phyloP scores from a whole-genome alignment of 306 rosid genomes.

The Gastrolobium villosum region DNA sequence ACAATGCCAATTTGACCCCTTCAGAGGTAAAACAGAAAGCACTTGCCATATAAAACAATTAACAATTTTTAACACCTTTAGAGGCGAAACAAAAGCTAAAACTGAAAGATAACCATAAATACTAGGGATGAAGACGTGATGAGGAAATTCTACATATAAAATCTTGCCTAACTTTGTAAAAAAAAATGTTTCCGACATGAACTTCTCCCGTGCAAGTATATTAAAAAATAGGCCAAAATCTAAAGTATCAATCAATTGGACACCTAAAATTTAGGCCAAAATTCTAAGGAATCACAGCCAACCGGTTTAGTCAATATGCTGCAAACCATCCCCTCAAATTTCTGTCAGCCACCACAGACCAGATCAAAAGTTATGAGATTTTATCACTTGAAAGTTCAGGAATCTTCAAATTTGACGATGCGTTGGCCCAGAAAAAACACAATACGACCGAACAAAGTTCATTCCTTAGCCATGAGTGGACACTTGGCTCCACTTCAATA shows the following conservation, averaged over 20 bases:
- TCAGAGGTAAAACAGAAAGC: slow-evolving; percentile 4
- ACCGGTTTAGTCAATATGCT: slow-evolving; percentile 57
- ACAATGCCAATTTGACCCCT: background rate
- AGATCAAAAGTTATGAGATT: slow-evolving; percentile 52
- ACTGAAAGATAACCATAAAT: background rate
- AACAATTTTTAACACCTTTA: background rate
- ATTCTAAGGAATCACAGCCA: slow-evolving; percentile 45
- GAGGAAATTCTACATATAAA: slow-evolving; percentile 10
- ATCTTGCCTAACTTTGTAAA: background rate
- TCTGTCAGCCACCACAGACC: slow-evolving; percentile 64
- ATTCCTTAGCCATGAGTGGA: slow-evolving; percentile 87
- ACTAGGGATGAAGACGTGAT: background rate
- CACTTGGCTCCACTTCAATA: slow-evolving; percentile 86
- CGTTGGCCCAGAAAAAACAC: slow-evolving; percentile 65
- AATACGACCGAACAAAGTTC: slow-evolving; percentile 61
- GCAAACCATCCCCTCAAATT: slow-evolving; percentile 60
- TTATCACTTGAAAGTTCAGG: slow-evolving; percentile 58
- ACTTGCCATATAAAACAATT: background rate
- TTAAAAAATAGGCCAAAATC: slow-evolving; percentile 46
- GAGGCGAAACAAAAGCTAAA: slow-evolving; percentile 13
- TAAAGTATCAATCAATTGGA: slow-evolving; percentile 49
- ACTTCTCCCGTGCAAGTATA: slow-evolving; percentile 38
- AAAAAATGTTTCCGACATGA: slow-evolving; percentile 31
- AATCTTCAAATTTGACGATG: slow-evolving; percentile 63
- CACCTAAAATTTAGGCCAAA: slow-evolving; percentile 49